Percentiles rank a stretch among this genome's conserved stretches.
Conservation (phyloP, 805 yeast species). For the Candida lessepsii region DNA sequence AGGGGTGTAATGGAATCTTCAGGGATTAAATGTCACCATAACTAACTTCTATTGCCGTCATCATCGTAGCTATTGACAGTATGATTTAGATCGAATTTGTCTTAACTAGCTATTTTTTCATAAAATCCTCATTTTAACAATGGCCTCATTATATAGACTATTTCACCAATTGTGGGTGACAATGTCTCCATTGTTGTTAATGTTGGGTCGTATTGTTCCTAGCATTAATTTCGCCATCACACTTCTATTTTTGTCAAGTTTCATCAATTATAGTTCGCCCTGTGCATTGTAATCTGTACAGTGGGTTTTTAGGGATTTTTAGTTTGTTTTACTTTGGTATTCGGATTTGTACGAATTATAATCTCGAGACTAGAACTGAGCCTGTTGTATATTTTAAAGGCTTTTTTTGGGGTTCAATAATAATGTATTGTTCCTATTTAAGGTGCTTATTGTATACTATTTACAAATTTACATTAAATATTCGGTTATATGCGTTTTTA, state of each 20-base stretch:
- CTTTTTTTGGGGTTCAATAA: no score
- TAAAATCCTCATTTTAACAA: neutral
- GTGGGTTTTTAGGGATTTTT: neutral
- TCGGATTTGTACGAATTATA: no score
- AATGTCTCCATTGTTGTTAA: neutral
- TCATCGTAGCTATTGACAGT: slow-evolving; percentile 1
- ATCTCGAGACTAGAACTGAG: no score
- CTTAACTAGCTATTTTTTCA: neutral
- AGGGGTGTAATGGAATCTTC: neutral
- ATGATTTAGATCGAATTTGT: neutral
- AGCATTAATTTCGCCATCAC: neutral
- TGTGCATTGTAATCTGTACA: no score
- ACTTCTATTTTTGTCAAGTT: neutral
- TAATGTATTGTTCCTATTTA: no score
- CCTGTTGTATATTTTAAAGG: no score
- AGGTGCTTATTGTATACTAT: no score
- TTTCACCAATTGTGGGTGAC: neutral
- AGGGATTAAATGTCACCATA: slow-evolving; percentile 3
- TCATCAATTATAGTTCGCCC: neutral
- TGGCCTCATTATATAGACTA: neutral
- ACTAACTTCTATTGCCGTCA: neutral
- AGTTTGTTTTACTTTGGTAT: neutral
- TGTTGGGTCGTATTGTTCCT: neutral
- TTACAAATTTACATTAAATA: no score
- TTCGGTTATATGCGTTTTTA: no score